phyloP scores from a whole-genome alignment of 495 filamentous ascomycete genomes.

The Penicillium longicatenatum region DNA sequence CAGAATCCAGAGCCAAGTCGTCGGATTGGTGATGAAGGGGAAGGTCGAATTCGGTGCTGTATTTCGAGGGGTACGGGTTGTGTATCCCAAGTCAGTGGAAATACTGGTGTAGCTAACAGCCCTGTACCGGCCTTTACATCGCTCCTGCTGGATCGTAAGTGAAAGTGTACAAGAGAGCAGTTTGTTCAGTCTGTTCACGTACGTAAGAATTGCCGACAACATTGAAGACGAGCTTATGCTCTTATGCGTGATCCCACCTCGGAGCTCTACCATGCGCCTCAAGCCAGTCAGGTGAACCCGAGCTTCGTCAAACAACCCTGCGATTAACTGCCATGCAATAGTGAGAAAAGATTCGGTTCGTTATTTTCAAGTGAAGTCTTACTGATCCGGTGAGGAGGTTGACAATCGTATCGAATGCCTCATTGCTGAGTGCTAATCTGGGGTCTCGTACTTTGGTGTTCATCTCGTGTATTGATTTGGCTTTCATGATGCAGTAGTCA shows the following conservation, averaged over 20 bases:
- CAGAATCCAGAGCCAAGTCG: slow-evolving; percentile 29
- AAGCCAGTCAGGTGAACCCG: slow-evolving; percentile 37
- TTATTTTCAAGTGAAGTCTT: not conserved
- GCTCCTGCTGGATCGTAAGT: slow-evolving; percentile 20
- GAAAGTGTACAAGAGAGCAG: not conserved
- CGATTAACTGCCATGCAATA: slow-evolving; percentile 28
- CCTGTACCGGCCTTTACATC: slow-evolving; percentile 40
- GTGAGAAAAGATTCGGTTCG: not conserved
- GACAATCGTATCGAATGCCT: slow-evolving; percentile 41
- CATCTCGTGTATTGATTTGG: slow-evolving; percentile 37
- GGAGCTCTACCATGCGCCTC: slow-evolving; percentile 38
- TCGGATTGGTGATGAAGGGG: slow-evolving; percentile 26
- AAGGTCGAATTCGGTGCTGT: slow-evolving; percentile 30
- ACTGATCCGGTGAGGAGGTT: slow-evolving; percentile 38
- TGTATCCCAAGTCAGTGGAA: slow-evolving; percentile 35
- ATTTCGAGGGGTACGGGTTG: slow-evolving; percentile 29
- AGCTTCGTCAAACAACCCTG: slow-evolving; percentile 36
- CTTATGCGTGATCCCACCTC: slow-evolving; percentile 34
- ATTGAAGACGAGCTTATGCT: slow-evolving; percentile 32
- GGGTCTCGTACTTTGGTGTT: slow-evolving; percentile 34
- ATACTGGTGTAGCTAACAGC: slow-evolving; percentile 38
- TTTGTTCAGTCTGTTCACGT: slow-evolving; percentile 11
- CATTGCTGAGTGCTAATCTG: slow-evolving; percentile 26
- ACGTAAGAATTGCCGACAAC: slow-evolving; percentile 34
- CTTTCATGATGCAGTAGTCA: slow-evolving; percentile 42